phyloP scores from a whole-genome alignment of 192 early-diverging fungal genomes.

The Coemansia sp. region DNA sequence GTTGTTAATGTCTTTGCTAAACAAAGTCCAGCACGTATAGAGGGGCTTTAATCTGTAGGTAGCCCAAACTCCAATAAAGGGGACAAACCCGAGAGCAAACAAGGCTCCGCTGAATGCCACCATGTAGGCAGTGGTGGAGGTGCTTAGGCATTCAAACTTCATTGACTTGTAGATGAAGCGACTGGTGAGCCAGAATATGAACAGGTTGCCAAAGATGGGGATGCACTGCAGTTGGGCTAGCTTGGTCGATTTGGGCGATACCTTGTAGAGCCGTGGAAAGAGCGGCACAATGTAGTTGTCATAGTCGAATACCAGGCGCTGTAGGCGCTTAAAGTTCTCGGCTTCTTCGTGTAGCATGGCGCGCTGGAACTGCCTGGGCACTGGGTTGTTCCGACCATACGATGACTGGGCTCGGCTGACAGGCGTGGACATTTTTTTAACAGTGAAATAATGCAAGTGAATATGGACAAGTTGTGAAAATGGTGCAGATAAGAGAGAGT shows the following conservation, averaged over 20 bases:
- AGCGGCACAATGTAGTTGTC: slow-evolving; percentile 47
- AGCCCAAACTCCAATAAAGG: slow-evolving; percentile 44
- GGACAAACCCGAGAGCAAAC: slow-evolving; percentile 40
- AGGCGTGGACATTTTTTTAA: neutral
- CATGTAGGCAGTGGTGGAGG: slow-evolving; percentile 24
- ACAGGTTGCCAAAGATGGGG: slow-evolving; percentile 44
- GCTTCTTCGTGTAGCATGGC: slow-evolving; percentile 36
- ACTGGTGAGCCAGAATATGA: slow-evolving; percentile 17
- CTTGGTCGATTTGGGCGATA: slow-evolving; percentile 41
- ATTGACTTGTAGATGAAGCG: slow-evolving; percentile 23
- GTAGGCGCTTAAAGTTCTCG: slow-evolving; percentile 28
- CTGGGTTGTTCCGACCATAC: neutral
- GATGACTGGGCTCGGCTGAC: neutral
- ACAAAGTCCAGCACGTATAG: slow-evolving; percentile 34
- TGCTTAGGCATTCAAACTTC: slow-evolving; percentile 23
- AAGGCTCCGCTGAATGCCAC: slow-evolving; percentile 4
- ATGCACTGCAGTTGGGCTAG: slow-evolving; percentile 45
- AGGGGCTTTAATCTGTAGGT: slow-evolving; percentile 33
- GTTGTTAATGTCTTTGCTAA: slow-evolving; percentile 36
- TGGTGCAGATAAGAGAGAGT: slow-evolving; percentile 1
- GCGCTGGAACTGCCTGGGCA: slow-evolving; percentile 12
- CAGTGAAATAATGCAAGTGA: neutral
- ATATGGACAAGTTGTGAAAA: neutral
- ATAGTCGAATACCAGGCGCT: slow-evolving; percentile 31
- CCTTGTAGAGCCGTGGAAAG: slow-evolving; percentile 14